Evolutionary conservation across 148 eudicot genomes (phyloP).

Genomic region (Polygonum maritimum): DNA sequence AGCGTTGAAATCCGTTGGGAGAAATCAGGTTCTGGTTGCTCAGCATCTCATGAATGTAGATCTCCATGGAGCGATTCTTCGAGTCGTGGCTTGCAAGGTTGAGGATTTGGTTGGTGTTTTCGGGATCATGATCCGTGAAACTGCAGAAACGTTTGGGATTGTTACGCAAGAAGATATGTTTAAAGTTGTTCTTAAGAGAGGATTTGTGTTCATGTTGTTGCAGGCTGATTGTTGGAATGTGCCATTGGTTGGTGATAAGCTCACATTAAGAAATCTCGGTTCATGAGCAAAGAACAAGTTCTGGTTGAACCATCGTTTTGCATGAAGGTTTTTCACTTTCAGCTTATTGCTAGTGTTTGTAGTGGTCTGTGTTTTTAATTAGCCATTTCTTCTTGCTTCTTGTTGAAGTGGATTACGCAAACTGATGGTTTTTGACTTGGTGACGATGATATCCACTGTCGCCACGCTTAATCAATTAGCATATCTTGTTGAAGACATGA

Average conservation of each 20-base stretch:
- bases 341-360: too few relatives aligned
- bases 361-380: too few relatives aligned
- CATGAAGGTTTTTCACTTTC: too few relatives aligned
- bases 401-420: too few relatives aligned
- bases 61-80: conserved; percentile 76
- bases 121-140: conserved; percentile 84
- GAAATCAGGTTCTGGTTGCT: conserved; percentile 40
- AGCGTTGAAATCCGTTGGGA: conserved; percentile 27
- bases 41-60: conserved; percentile 64
- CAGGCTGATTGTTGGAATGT: conserved; percentile 86
- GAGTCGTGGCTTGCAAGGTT: conserved; percentile 57
- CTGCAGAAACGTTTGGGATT: conserved; percentile 72
- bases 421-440: too few relatives aligned
- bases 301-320: too few relatives aligned
- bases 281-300: not conserved
- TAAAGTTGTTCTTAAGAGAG: conserved; percentile 67
- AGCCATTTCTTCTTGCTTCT: too few relatives aligned
- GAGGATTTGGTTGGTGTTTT: conserved; percentile 37
- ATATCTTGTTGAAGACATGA: too few relatives aligned
- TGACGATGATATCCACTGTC: too few relatives aligned
- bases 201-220: conserved; percentile 43
- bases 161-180: conserved; percentile 55
- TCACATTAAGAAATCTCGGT: not conserved
- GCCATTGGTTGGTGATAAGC: conserved; percentile 52
- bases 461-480: too few relatives aligned